Evolutionary conservation across 2,329 filamentous ascomycete species (phyloP).

Genomic region (Pseudogymnoascus sp.): DNA sequence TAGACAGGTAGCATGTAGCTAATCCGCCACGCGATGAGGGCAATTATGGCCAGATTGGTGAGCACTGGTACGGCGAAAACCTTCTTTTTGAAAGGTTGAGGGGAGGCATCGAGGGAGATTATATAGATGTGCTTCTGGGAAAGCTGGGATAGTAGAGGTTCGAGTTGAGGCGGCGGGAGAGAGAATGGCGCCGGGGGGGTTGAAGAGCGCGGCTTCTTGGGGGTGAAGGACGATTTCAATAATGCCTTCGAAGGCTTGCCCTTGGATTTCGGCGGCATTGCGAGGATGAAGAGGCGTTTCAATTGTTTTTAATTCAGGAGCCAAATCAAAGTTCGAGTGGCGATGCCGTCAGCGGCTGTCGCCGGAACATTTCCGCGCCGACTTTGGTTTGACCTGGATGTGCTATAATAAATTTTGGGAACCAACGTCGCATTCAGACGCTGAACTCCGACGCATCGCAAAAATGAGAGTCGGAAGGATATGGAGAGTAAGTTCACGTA

Average conservation of each 20-base stretch:
- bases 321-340: neutral
- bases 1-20: slow-evolving; percentile 67
- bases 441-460: slow-evolving; percentile 9
- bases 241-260: neutral
- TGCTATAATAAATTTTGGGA: slow-evolving; percentile 11
- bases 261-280: neutral
- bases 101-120: slow-evolving; percentile 69
- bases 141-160: slow-evolving; percentile 58
- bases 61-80: slow-evolving; percentile 72
- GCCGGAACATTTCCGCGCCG: slow-evolving; percentile 6
- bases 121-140: slow-evolving; percentile 69
- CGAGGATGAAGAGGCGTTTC: neutral
- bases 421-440: slow-evolving; percentile 6
- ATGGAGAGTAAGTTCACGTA: slow-evolving; percentile 19
- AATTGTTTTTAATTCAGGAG: neutral
- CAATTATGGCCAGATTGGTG: slow-evolving; percentile 62
- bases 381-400: slow-evolving; percentile 3
- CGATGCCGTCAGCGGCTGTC: neutral
- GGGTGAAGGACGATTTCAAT: neutral
- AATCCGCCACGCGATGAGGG: slow-evolving; percentile 58
- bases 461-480: slow-evolving; percentile 26
- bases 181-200: slow-evolving; percentile 57
- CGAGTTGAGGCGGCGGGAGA: slow-evolving; percentile 51
- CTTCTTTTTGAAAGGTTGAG: slow-evolving; percentile 64
- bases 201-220: slow-evolving; percentile 9